These are phyloP conservation scores for Pythium rishiriense DNA, from an alignment of 352 stramenopile genomes.

Conservation along the genomic window DNA sequence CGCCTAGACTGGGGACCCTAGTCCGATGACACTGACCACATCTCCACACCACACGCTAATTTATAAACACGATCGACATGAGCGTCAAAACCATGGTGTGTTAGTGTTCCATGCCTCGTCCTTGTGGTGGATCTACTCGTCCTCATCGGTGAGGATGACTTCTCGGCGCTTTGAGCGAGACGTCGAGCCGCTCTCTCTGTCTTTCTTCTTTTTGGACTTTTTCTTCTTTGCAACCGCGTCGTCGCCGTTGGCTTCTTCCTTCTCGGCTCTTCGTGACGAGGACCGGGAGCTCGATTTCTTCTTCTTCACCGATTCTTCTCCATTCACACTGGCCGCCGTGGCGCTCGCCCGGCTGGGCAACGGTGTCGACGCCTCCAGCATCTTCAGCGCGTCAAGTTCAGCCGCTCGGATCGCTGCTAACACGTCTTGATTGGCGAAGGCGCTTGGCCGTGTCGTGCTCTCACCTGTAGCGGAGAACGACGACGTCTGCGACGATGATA, in stretches of 20 bases:
- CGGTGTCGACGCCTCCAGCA: constrained; percentile 37
- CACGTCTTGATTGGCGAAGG: constrained; percentile 41
- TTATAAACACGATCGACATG: not conserved
- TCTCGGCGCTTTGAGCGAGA: constrained; percentile 19
- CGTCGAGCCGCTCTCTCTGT: constrained; percentile 11
- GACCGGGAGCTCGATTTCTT: no score
- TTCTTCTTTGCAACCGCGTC: constrained; percentile 2
- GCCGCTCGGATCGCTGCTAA: constrained; percentile 70
- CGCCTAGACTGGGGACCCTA: no score
- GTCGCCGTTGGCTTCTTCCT: not conserved
- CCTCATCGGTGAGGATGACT: constrained; percentile 25
- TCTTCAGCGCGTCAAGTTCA: constrained; percentile 61
- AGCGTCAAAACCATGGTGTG: no score
- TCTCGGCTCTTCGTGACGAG: constrained; percentile 5
- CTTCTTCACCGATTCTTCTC: constrained; percentile 5
- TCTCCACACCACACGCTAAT: not conserved
- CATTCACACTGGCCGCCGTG: not conserved
- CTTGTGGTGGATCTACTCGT: no score
- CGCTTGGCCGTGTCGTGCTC: not conserved
- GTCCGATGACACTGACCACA: no score
- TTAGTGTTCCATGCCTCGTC: not conserved
- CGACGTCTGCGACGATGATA: constrained; percentile 14
- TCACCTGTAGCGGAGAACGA: constrained; percentile 19
- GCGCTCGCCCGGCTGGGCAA: not conserved
- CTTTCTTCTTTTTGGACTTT: constrained; percentile 28